Base-by-base conservation (phyloP, 768 basidiomycete species). In the Terana coerulea region DNA sequence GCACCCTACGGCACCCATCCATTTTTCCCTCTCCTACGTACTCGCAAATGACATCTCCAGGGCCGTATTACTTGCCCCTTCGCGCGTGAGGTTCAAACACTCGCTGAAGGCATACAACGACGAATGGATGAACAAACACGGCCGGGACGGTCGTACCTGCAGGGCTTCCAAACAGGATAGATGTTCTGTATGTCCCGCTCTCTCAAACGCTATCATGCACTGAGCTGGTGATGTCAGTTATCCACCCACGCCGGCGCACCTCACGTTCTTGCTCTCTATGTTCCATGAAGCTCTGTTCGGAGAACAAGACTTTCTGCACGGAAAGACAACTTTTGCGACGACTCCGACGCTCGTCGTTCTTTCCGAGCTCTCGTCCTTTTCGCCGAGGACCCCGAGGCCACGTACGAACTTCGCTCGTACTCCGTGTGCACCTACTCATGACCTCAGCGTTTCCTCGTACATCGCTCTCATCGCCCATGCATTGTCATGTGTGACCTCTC, bases 1-100 rank as follows among this genome's bases (percentile, higher is more conserved):
- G 61, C 82, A 80, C 45, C 66, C 84, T 17, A 84, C 89, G 3
- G 83, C 86, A 5, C 86, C 86, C 3, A 69, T 91, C 42, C 81
- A 87, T 55, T 71, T 90, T 30, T 75, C 78, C 33, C 64, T 87
- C 25, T 85, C 86, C 0, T 69, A 73, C 54, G 54, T 72, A 5
- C 55, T 65, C 10, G 63, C 68, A 49, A 60, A 61, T 8, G 64
- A 72, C 19, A 61, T 68, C 10, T 62, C 66, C 15, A 64, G 67
- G 39, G 67, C 72, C 0, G 49, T 89, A 17, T 61, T 88, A 45
- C 58, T 88, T 25, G 70, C 81, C 17, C 77, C 84, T 0, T 80
- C 78, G 8, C 78, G 77, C 40, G 53, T 69, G n/a, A 56, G 60
- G 12, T 67, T 85, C 51, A 60, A 68, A 10, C 49, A 65, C 0